These are phyloP conservation scores for Mortierella sp. DNA, from an alignment of 371 early-diverging fungal genomes.

Conservation along the genomic window DNA sequence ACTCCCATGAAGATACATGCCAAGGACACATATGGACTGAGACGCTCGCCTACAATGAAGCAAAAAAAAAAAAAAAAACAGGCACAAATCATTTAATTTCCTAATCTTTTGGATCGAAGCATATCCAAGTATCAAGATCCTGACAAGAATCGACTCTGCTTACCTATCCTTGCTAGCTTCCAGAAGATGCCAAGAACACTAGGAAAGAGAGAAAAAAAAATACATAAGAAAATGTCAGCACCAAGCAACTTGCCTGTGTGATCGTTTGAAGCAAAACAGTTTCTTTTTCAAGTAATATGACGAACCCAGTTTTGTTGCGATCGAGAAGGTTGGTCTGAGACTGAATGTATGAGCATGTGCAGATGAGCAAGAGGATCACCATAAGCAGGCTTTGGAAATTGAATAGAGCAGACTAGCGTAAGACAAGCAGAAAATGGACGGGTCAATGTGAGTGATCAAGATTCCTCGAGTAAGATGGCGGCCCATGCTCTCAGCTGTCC, in stretches of 20 bases:
- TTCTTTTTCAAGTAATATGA: not conserved
- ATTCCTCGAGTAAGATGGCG: not conserved
- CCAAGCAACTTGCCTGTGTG: not conserved
- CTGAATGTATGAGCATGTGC: constrained; percentile 86
- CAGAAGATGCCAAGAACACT: constrained; percentile 89
- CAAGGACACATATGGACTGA: constrained; percentile 89
- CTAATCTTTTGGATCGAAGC: not conserved
- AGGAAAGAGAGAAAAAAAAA: not conserved
- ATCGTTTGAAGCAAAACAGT: not conserved
- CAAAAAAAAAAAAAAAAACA: not conserved
- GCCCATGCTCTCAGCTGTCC: not conserved
- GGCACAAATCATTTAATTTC: not conserved
- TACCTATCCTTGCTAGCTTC: constrained; percentile 91
- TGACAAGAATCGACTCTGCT: not conserved
- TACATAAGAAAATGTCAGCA: not conserved
- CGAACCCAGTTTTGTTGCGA: constrained; percentile 77
- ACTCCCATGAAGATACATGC: constrained; percentile 87
- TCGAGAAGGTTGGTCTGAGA: constrained; percentile 80
- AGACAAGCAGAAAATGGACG: not conserved
- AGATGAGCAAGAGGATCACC: constrained; percentile 82
- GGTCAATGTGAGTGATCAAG: not conserved
- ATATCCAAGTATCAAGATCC: not conserved
- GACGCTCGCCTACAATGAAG: constrained; percentile 76
- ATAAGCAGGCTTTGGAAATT: constrained; percentile 85
- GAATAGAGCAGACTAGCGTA: constrained; percentile 80